Percentiles rank a stretch among this genome's conserved stretches.
These are phyloP conservation scores for Phytophthora constricta DNA, from an alignment of 352 stramenopile genomes.

Conservation along the genomic window DNA sequence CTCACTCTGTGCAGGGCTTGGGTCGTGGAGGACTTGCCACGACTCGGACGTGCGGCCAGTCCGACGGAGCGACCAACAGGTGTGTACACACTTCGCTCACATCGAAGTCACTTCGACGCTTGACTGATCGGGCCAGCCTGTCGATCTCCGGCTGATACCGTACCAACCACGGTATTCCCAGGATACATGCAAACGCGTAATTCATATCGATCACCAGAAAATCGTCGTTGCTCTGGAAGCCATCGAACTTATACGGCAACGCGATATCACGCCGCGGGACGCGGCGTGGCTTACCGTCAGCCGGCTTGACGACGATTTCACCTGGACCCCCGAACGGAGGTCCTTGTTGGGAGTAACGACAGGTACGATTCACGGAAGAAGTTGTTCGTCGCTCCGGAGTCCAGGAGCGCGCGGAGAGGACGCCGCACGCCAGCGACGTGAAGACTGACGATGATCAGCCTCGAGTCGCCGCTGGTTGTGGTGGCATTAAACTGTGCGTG, in stretches of 20 bases:
- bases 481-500: conserved; percentile 18
- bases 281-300: conserved; percentile 11
- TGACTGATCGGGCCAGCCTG: conserved; percentile 15
- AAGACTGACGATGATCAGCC: conserved; percentile 15
- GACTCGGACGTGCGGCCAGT: conserved; percentile 24
- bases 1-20: conserved; percentile 9
- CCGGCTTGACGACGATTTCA: conserved; percentile 18
- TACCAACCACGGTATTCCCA: conserved; percentile 29
- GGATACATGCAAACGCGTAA: conserved; percentile 36
- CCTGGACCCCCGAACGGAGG: not conserved
- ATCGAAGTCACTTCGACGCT: conserved; percentile 11
- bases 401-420: conserved; percentile 23
- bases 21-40: not conserved
- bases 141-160: conserved; percentile 19
- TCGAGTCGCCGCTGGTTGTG: conserved; percentile 4
- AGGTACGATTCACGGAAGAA: conserved; percentile 21
- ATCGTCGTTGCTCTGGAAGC: conserved; percentile 16
- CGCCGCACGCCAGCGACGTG: not conserved
- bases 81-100: conserved; percentile 25
- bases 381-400: conserved; percentile 35
- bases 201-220: conserved; percentile 37
- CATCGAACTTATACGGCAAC: conserved; percentile 13
- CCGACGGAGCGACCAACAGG: conserved; percentile 8
- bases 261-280: conserved; percentile 1
- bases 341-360: conserved; percentile 1